Evolutionary conservation across 1,139 yeast species (phyloP).

Genomic region (Sugiyamaella grinbergsii): DNA sequence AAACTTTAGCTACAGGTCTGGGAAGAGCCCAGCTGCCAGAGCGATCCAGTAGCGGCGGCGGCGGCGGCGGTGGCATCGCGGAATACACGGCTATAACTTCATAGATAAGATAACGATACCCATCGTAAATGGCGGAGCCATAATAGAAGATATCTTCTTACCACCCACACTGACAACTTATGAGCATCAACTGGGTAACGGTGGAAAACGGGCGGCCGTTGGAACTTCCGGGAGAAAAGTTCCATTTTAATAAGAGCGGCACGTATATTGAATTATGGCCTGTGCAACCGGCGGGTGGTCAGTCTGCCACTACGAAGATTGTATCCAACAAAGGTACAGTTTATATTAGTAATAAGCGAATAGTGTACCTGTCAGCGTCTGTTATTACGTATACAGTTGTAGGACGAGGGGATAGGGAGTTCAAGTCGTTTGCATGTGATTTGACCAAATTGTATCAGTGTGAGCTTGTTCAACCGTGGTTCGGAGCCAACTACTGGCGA

Average conservation of each 20-base stretch:
- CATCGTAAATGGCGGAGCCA: no score
- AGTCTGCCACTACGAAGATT: conserved; percentile 4
- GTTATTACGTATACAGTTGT: conserved; percentile 25
- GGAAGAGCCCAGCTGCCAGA: no score
- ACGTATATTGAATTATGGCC: conserved; percentile 12
- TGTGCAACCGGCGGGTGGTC: conserved; percentile 10
- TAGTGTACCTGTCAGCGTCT: conserved; percentile 30
- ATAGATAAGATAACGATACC: neutral
- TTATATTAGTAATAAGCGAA: conserved; percentile 28
- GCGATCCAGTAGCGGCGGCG: no score
- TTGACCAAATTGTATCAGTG: conserved; percentile 29
- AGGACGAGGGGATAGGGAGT: conserved; percentile 38
- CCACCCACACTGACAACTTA: no score
- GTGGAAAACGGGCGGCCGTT: conserved; percentile 29
- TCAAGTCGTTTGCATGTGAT: conserved; percentile 32
- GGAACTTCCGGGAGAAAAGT: conserved; percentile 33
- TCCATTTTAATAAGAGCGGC: conserved; percentile 20
- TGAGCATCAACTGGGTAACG: conserved; percentile 37
- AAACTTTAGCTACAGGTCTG: no score
- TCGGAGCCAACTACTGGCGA: conserved; percentile 43
- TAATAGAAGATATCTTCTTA: no score
- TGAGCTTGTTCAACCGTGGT: conserved; percentile 41
- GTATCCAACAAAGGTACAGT: conserved; percentile 22
- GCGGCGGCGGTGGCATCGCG: no score
- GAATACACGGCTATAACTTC: no score